Base-by-base conservation (phyloP, 371 early-diverging fungal genomes). In the Hamiltosporidium magnivora region DNA sequence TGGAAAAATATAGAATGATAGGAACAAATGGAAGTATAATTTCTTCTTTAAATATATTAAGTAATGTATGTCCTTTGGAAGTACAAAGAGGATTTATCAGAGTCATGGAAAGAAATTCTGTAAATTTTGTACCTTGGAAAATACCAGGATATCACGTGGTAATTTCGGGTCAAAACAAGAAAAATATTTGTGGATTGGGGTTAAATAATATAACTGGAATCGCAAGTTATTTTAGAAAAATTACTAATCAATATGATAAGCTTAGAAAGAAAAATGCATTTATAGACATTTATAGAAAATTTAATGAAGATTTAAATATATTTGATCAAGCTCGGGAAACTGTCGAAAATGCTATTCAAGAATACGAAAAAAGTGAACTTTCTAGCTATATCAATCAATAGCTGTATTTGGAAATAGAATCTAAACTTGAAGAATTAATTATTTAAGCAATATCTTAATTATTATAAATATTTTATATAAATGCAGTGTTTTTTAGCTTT, bases 241-340 rank as follows among this genome's bases (percentile, higher is more conserved):
- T 90, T 1, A 84, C 87, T 64, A 89, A 90, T 73, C 97, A 99
- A 77, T 97, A 89, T 81, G 98, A 96, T 80, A 85, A 88, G 53
- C 84, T 99, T 65, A 87, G 89, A 76, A 92, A 90, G 78, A 85
- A 95, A 61, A 94, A 93, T 74, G 99, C 98, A n/a, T 99, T 95
- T 81, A 76, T 96, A 75, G 97, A 97, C 44, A 90, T 89, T 68
- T 99, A 96, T 77, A 85, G 87, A 67, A 87, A 88, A 11, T 60
- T 41, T 14, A 11, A 14, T 43, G 43, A 9, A 41, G 60, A 60
- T 60, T 37, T 60, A n/a, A 8, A 6, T 6, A 39, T 11, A 37
- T 60, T 60, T 60, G 60, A 60, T 60, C 6, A 41, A 11, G 3
- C 41, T 9, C 8, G 43, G 38, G 43, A 60, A 41, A 9, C 11